Evolutionary conservation across 2,329 filamentous ascomycete genomes (phyloP), one percentile per base, ranked within the genome.

Genomic region (Balansia obtecta): DNA sequence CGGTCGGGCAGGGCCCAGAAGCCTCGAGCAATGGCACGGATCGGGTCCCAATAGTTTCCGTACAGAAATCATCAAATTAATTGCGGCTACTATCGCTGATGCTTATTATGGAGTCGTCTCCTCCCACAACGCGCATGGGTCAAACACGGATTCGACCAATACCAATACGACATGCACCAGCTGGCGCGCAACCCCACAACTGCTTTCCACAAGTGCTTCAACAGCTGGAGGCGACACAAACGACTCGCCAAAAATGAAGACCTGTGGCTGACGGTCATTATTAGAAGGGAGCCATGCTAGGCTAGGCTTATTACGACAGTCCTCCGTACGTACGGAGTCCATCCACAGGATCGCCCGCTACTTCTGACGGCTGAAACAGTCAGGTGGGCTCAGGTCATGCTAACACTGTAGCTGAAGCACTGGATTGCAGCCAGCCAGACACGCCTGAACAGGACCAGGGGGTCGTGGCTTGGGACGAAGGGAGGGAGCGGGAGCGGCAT

Each of bases 381-480:
- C 27, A n/a, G 40, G 48, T 49, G 45, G 39, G 38, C 42, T 50
- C 48, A 22, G 48, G 30, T 39, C 45, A 48, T n/a, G 53, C 51
- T 37, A 42, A 30, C 41, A 50, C 48, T 50, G 37, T 41, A 27
- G 42, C 46, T 56, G 54, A 53, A 56, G 52, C 54, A 56, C 38
- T 54, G 51, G 54, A 52, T 52, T 53, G 54, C 50, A 44, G 46
- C 52, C 52, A 52, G 41, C 52, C 52, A 52, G 41, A 48, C 18
- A 30, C 8, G 33, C 40, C 39, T 34, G 52, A 48, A 51, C 32
- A 15, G 27, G 16, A 16, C 27, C 45, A 42, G 38, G 30, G 30
- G 48, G 48, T 32, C 43, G 48, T 32, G 48, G 53, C 38, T 49
- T 27, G 46, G 37, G 40, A 48, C 20, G 46, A 13, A 37, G 50